Evolutionary conservation across 1,139 yeast species (phyloP), one percentile per base, ranked within the genome.

Genomic region (Saccharomycopsis crataegensis): DNA sequence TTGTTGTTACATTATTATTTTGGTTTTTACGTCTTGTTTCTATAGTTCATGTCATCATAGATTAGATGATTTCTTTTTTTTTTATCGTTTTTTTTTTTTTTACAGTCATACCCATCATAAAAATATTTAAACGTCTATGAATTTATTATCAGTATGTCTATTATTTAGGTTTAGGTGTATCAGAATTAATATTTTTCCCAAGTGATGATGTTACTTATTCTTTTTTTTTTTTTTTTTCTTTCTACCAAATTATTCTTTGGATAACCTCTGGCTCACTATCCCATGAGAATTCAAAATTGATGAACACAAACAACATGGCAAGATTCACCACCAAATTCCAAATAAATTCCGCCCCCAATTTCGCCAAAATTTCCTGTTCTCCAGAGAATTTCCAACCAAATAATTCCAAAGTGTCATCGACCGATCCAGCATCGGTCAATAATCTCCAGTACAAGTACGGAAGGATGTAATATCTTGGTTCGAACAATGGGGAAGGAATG

Each of bases 401-500:
- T 8, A 32, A 11, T 28, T 49, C 52, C n/a, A 38, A 38, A 6
- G 49, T 22, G 6, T 50, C 31, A 6, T 63, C 41, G 4, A 22
- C 28, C 28, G 28, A 22, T 22, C 28, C 28, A 2, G 4, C 28
- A 6, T 51, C 66, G 7, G 75, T 69, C 57, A 81, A 75, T 6
- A 86, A 56, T 62, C 97, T 76, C 80, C 91, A 90, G 41, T 90
- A 65, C 12, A 86, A 65, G 63, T 80, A 81, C 2, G 99, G 98
- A 2, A 88, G 64, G 51, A 93, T 86, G 66, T 85, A 93, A 67
- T 94, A 93, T 53, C 99, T 78, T 48, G 97, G 96, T 66, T 93
- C 99, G 62, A 94, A 82, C 59, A 93, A 72, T 8, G 99, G 98
- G 0, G 96, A 83, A 12, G 98, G 96, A 0, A 86, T 79, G 32